Evolutionary conservation across 257 asterid genomes (phyloP), one percentile per base, ranked within the genome.

Genomic region (Przewalskia tangutica): DNA sequence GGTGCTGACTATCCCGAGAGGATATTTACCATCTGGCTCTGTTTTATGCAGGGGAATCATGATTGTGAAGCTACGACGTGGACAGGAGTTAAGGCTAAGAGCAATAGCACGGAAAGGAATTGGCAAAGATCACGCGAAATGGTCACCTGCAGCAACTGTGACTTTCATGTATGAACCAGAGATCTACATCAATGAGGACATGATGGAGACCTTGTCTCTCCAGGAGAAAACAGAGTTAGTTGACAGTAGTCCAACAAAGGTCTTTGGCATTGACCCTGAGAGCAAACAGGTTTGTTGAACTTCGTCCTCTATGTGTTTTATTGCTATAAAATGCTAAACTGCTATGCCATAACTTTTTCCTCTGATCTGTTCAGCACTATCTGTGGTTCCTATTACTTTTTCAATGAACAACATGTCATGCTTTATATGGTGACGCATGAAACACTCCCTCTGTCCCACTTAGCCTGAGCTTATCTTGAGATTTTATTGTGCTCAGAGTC

Each of bases 61-160:
- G 54, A 96, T 94, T 83, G 99, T 96, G 88, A 96, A 96, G 94
- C 95, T 96, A 66, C 98, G 98, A 8, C 95, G 98, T 56, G 98
- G 99, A 46, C 99, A 96, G 83, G 98, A 96, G 88, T 88, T 96
- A 84, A 83, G 83, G 80, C 86, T 96, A 77, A 90, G 99, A 89
- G 99, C 99, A 84, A 96, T 96, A 79, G 99, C 98, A 13, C 93
- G 98, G 53, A 96, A 96, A 85, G 99, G 99, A 83, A 94, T 96
- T 82, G 99, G 98, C 67, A 96, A 96, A 89, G 99, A 96, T 92
- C 99, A 96, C 73, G 99, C 99, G 6, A 96, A 96, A 85, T 96
- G 98, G 98, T 94, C 98, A 0, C 99, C 99, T 87, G 99, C 99
- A 27, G 98, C 99, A 77, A 96, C 99, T 55, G 99, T 94, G 79